Percentiles rank a stretch among this genome's conserved stretches.
These are phyloP conservation scores for Elaeis guineensis DNA, from an alignment of 176 grass and related monocot genomes.

Conservation along the genomic window DNA sequence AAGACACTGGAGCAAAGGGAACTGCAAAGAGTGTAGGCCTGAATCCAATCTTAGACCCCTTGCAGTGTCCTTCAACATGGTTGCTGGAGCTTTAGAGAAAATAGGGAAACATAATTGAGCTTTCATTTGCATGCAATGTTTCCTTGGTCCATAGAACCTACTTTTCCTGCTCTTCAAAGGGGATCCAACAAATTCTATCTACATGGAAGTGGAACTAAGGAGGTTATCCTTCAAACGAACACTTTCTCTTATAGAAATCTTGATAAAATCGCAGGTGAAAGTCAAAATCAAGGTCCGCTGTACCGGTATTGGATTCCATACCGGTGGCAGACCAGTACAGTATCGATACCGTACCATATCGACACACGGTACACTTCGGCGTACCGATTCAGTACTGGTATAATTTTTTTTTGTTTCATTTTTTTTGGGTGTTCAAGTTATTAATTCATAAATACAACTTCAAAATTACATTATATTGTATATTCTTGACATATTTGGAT, in stretches of 20 bases:
- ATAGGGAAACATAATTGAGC: conserved; percentile 78
- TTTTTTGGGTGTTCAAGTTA: too few species aligned
- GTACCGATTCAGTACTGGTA: too few species aligned
- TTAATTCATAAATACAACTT: too few species aligned
- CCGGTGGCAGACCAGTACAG: too few species aligned
- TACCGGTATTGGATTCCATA: too few species aligned
- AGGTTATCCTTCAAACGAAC: conserved; percentile 61
- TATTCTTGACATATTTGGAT: too few species aligned
- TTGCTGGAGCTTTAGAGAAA: conserved; percentile 62
- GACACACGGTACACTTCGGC: too few species aligned
- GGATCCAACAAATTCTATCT: conserved; percentile 78
- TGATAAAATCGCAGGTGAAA: conserved; percentile 20
- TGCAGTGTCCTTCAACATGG: conserved; percentile 67
- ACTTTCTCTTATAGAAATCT: conserved; percentile 34
- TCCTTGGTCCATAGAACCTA: conserved; percentile 77
- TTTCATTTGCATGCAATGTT: conserved; percentile 76
- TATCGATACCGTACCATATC: too few species aligned
- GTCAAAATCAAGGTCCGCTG: too few species aligned
- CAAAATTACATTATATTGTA: too few species aligned
- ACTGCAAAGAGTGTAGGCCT: conserved; percentile 40
- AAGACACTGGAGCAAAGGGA: conserved; percentile 42
- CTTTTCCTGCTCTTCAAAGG: conserved; percentile 95
- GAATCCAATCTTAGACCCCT: conserved; percentile 30
- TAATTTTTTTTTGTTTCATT: too few species aligned
- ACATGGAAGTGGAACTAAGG: conserved; percentile 94